Evolutionary conservation across 495 filamentous ascomycete species (phyloP).

Genomic region (Tuber aestivum): DNA sequence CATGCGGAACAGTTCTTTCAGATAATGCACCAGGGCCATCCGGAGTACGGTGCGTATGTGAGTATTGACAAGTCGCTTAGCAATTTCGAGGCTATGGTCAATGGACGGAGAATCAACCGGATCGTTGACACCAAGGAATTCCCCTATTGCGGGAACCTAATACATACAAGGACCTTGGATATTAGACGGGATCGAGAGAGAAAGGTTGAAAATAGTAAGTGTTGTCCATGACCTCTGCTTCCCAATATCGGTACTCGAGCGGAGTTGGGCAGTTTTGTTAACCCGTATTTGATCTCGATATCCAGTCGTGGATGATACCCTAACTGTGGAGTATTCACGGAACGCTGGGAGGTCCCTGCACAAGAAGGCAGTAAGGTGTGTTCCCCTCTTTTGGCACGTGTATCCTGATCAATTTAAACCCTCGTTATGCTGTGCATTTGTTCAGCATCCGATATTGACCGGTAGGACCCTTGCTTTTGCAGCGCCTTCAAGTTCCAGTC

Average conservation of each 20-base stretch:
- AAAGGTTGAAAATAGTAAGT: conserved; percentile 46
- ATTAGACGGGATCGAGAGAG: conserved; percentile 58
- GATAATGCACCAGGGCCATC: conserved; percentile 71
- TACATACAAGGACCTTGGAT: conserved; percentile 71
- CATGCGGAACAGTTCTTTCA: conserved; percentile 66
- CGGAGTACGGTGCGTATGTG: conserved; percentile 71
- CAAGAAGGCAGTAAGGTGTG: conserved; percentile 50
- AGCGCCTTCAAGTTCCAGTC: conserved; percentile 78
- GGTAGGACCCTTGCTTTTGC: conserved; percentile 12
- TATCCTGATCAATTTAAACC: neutral
- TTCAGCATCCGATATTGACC: neutral
- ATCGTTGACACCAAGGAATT: conserved; percentile 53
- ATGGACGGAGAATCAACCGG: conserved; percentile 52
- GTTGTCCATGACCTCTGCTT: conserved; percentile 2
- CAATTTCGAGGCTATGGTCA: conserved; percentile 67
- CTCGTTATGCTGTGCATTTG: neutral
- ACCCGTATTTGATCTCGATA: conserved; percentile 4
- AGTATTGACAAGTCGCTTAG: conserved; percentile 73
- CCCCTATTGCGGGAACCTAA: conserved; percentile 78
- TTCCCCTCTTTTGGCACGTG: neutral
- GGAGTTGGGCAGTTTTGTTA: conserved; percentile 3
- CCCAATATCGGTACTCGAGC: neutral
- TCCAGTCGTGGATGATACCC: conserved; percentile 47
- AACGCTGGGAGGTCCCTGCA: conserved; percentile 54
- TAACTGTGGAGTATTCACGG: conserved; percentile 59